Evolutionary conservation across 352 stramenopile genomes (phyloP), one percentile per base, ranked within the genome.

Genomic region (Phytophthora ramorum): DNA sequence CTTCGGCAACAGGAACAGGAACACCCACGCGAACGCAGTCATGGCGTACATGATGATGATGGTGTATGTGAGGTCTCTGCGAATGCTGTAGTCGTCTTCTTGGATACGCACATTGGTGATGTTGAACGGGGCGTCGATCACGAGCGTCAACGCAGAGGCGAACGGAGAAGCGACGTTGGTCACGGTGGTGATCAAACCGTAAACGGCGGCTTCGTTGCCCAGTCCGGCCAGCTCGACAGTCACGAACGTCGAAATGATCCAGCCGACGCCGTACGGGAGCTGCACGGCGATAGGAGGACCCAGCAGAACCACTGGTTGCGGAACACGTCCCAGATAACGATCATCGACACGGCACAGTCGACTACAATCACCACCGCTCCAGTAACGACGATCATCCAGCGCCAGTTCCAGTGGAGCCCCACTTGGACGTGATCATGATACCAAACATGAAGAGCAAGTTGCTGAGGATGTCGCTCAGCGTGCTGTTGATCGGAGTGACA

Each of bases 11-110:
- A 80, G 37, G n/a, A 69, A 24, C 16, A 85, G 30, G 45, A 72
- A 79, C 16, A 55, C 16, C 52, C 80, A 69, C 34, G 57, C 56
- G 43, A 71, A 64, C 0, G 60, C 16, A 10, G 75, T 78, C 57
- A 76, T 66, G 13, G 38, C 46, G 55, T 76, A 81, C 53, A 66
- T 63, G 52, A 85, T 81, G n/a, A 77, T 44, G 24, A 77, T 56
- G 0, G 66, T 51, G 53, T 71, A 76, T 12, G 74, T 75, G 12
- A 81, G 49, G 13, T 85, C 58, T 16, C 32, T 62, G 13, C 77
- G 70, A n/a, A 78, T 66, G 0, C 44, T 52, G 24, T 71, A 22
- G 32, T 71, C 63, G 49, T 85, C 77, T 4, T 24, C 52, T 19
- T 73, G 52, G 17, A 85, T 69, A 1, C 75, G 62, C 2, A 54